Evolutionary conservation across 73 alveolate genomes (phyloP), one percentile per base, ranked within the genome.

Genomic region (Paramecium tetraurelia): DNA sequence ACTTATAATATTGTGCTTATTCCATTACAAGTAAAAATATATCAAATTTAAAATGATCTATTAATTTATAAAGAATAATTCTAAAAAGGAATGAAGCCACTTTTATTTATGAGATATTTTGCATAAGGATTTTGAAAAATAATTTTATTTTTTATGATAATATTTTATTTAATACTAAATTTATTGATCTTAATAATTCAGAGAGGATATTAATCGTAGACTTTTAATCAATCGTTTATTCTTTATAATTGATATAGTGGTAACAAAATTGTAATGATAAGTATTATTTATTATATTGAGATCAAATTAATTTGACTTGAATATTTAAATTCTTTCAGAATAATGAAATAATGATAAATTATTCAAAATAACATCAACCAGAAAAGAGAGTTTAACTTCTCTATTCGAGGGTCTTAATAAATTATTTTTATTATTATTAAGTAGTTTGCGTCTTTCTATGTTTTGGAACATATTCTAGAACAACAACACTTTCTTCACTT

Each of bases 401-500:
- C 2, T 31, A 63, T 31, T 14, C 84, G 24, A 0, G 11, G 10
- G 4, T 1, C 27, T 63, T 63, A 12, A 31, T 63, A 33, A 3
- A 6, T 63, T 63, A 63, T 63, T 63, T 63, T 18, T 63, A 31
- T 33, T 63, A 7, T 12, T 33, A 12, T 31, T 31, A 27, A 12
- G 46, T 16, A 43, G 90, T 80, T 80, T 43, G 10, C 3, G 90
- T 43, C 24, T 80, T 80, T 43, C 90, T 80, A 80, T 80, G 90
- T 46, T 80, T 80, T 43, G 35, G 35, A 20, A 5, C 41, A 44
- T 21, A 11, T 22, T 80, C 90, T 46, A 40, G 27, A 38, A 31
- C 24, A 41, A 80, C 77, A 38, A 80, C 31, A 44, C 57, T 33
- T 18, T 43, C 90, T 48, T 80, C 76, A 80, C 77, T 80, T 44